Conservation (phyloP, 2,329 filamentous ascomycete genomes). For the Neopestalotiopsis sp. region DNA sequence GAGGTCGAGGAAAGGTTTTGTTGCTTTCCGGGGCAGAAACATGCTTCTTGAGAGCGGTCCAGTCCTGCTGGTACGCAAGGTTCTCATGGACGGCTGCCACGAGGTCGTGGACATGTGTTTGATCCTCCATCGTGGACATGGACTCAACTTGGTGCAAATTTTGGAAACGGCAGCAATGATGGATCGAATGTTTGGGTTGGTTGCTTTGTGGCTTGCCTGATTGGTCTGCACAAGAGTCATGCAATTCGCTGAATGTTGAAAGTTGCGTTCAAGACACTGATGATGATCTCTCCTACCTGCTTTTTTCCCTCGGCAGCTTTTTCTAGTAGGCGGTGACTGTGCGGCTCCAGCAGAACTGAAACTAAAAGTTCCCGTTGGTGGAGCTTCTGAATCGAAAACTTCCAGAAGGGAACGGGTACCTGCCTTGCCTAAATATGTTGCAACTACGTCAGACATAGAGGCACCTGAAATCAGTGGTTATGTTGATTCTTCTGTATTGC, state of each 20-base stretch:
- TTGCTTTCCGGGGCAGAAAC: slow-evolving; percentile 42
- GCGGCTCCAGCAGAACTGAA: slow-evolving; percentile 6
- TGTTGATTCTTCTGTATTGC: too few relatives aligned
- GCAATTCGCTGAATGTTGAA: neutral
- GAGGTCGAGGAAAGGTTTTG: slow-evolving; percentile 56
- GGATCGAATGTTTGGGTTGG: neutral
- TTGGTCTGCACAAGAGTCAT: neutral
- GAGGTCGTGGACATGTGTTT: slow-evolving; percentile 43
- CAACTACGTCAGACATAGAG: neutral
- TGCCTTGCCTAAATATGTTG: neutral
- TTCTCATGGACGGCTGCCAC: slow-evolving; percentile 70
- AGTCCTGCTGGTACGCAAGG: slow-evolving; percentile 76
- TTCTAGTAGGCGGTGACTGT: slow-evolving; percentile 10
- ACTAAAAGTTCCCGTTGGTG: neutral
- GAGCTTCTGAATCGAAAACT: neutral
- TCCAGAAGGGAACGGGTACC: neutral
- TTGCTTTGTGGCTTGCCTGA: neutral
- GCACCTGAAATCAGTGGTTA: too few relatives aligned
- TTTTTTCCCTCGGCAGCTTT: neutral
- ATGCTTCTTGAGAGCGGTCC: slow-evolving; percentile 66
- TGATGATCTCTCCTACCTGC: neutral
- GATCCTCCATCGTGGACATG: slow-evolving; percentile 26
- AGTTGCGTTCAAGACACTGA: neutral
- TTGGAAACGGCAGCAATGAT: neutral
- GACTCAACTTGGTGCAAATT: neutral